Percentiles rank a stretch among this genome's conserved stretches.
Conservation (phyloP, 1,284 basidiomycete genomes). For the Apiotrichum porosum region DNA sequence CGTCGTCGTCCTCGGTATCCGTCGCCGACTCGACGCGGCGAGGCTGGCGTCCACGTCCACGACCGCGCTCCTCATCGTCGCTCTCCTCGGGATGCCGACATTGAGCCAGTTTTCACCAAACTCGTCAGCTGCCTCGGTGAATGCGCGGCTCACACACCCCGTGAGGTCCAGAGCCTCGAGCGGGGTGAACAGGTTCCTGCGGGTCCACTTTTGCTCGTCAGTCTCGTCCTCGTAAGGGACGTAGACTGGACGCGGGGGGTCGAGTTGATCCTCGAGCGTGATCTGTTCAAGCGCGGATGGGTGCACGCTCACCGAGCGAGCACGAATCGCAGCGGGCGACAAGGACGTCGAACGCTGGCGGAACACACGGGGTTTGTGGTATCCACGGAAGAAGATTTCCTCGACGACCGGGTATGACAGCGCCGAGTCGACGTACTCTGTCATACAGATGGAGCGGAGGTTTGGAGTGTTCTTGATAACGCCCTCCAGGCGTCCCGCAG, state of each 20-base stretch:
- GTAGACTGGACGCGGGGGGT: constrained; percentile 35
- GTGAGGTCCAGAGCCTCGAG: constrained; percentile 89
- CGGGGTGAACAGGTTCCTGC: constrained; percentile 51
- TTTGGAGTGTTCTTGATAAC: constrained; percentile 86
- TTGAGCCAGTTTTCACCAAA: constrained; percentile 70
- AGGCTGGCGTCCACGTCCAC: constrained; percentile 18
- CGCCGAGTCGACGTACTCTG: constrained; percentile 92
- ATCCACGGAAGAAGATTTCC: constrained; percentile 78
- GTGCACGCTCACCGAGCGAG: constrained; percentile 18
- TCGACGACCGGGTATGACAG: constrained; percentile 72
- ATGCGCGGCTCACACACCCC: constrained; percentile 85
- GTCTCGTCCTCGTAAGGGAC: constrained; percentile 47
- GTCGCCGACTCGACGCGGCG: constrained; percentile 6
- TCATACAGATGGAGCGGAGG: constrained; percentile 76
- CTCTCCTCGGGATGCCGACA: constrained; percentile 50
- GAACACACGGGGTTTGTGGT: constrained; percentile 29
- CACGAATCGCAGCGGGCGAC: constrained; percentile 19
- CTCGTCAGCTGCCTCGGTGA: constrained; percentile 73
- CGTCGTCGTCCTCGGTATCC: constrained; percentile 12
- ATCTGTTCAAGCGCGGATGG: constrained; percentile 7
- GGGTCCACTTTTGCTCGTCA: constrained; percentile 64
- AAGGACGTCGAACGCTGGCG: constrained; percentile 17
- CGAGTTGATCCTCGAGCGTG: constrained; percentile 20
- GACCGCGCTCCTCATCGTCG: constrained; percentile 48
- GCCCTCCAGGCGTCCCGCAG: constrained; percentile 73